Conservation (phyloP, 1,284 basidiomycete genomes). For the Cryptococcus deneoformans region DNA sequence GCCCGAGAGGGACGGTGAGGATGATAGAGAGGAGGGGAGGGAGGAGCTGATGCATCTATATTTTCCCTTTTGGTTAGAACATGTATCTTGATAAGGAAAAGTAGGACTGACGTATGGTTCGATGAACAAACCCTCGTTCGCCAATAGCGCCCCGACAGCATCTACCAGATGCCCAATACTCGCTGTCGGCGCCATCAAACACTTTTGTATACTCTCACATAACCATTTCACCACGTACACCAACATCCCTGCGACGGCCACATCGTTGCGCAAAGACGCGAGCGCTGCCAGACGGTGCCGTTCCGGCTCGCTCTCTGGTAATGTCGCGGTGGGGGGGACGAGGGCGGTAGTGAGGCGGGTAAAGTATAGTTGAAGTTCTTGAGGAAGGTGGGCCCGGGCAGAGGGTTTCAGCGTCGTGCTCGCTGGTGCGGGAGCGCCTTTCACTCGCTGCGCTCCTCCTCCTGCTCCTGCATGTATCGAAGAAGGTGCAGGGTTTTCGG, state of each 20-base stretch:
- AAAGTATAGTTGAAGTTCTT: conserved; percentile 95
- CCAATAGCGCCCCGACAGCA: conserved; percentile 73
- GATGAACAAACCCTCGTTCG: conserved; percentile 85
- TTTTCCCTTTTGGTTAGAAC: neutral
- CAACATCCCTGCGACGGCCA: conserved; percentile 88
- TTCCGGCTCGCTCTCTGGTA: conserved; percentile 35
- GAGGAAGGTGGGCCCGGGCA: conserved; percentile 89
- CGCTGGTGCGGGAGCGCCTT: conserved; percentile 9
- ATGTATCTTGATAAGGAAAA: neutral
- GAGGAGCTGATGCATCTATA: conserved; percentile 88
- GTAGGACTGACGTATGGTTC: conserved; percentile 84
- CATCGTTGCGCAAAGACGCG: conserved; percentile 82
- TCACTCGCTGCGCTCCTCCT: conserved; percentile 10
- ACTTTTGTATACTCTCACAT: conserved; percentile 75
- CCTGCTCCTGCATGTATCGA: conserved; percentile 21
- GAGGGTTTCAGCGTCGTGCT: conserved; percentile 38
- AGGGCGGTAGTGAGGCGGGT: conserved; percentile 84
- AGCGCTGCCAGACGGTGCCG: conserved; percentile 79
- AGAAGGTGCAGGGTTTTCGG: conserved; percentile 81
- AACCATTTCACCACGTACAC: conserved; percentile 96
- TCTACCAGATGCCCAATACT: conserved; percentile 77
- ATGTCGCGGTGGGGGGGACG: conserved; percentile 54
- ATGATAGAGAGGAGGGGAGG: conserved; percentile 90
- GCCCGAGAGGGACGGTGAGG: conserved; percentile 71
- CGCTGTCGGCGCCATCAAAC: conserved; percentile 55